These are phyloP conservation scores for Hypoxylon crocopeplum DNA, from an alignment of 495 filamentous ascomycete genomes.

Conservation along the genomic window DNA sequence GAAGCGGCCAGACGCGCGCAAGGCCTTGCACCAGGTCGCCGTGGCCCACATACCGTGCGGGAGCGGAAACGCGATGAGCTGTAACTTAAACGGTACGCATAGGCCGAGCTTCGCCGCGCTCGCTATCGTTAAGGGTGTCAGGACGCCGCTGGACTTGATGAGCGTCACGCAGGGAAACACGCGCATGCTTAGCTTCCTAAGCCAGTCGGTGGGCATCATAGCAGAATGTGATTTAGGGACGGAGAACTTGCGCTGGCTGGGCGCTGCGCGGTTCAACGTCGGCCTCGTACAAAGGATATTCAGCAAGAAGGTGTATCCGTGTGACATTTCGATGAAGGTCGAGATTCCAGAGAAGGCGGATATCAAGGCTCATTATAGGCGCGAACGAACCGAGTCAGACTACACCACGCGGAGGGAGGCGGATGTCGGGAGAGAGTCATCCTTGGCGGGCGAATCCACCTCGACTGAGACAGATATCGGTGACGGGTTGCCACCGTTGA, in stretches of 20 bases:
- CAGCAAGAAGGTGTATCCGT: conserved; percentile 79
- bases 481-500: conserved; percentile 71
- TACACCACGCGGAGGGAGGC: conserved; percentile 21
- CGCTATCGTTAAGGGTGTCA: conserved; percentile 81
- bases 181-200: conserved; percentile 84
- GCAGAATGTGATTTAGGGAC: conserved; percentile 90
- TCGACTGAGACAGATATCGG: conserved; percentile 23
- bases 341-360: conserved; percentile 77
- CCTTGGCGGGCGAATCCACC: conserved; percentile 18
- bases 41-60: conserved; percentile 92
- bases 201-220: conserved; percentile 87
- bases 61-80: conserved; percentile 91
- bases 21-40: conserved; percentile 78
- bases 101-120: conserved; percentile 78
- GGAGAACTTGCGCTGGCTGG: conserved; percentile 93
- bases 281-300: conserved; percentile 79
- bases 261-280: conserved; percentile 79
- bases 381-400: conserved; percentile 46
- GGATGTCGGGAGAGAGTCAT: conserved; percentile 6
- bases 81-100: conserved; percentile 84
- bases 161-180: conserved; percentile 81
- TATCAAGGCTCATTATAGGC: conserved; percentile 75
- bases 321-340: conserved; percentile 83
- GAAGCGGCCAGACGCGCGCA: conserved; percentile 73
- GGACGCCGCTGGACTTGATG: conserved; percentile 81